These are phyloP conservation scores for Lentinula raphanica DNA, from an alignment of 768 basidiomycete species.

Conservation along the genomic window DNA sequence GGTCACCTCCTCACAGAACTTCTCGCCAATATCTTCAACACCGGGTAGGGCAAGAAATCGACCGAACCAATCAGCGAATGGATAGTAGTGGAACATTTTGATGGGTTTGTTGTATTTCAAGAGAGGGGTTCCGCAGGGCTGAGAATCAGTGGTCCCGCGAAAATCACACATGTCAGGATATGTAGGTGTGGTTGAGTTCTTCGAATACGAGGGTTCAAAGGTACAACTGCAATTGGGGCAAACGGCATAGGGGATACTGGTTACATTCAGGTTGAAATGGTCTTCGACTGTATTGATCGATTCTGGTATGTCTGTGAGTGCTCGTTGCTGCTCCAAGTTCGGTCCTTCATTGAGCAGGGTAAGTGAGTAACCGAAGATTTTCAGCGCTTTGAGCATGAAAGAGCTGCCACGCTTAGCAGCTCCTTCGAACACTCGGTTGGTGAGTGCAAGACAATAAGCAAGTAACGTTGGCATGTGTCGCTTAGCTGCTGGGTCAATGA, in stretches of 20 bases:
- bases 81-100: conserved; percentile 5
- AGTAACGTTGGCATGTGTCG: neutral
- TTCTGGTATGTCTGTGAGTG: neutral
- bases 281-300: neutral
- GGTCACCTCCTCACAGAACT: conserved; percentile 5
- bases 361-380: neutral
- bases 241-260: neutral
- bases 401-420: neutral
- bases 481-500: neutral
- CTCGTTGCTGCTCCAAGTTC: neutral
- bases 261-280: neutral
- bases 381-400: neutral
- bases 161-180: conserved; percentile 1
- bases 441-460: neutral
- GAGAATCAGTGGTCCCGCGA: neutral
- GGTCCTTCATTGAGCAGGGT: neutral
- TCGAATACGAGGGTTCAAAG: neutral
- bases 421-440: neutral
- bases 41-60: conserved; percentile 1
- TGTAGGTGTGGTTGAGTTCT: neutral
- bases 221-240: neutral
- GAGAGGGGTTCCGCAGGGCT: neutral
- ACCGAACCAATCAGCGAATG: conserved; percentile 8
- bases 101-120: neutral
- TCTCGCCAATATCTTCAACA: neutral